phyloP scores from a whole-genome alignment of 2,329 filamentous ascomycete genomes.

The Myrmaecium sp. region DNA sequence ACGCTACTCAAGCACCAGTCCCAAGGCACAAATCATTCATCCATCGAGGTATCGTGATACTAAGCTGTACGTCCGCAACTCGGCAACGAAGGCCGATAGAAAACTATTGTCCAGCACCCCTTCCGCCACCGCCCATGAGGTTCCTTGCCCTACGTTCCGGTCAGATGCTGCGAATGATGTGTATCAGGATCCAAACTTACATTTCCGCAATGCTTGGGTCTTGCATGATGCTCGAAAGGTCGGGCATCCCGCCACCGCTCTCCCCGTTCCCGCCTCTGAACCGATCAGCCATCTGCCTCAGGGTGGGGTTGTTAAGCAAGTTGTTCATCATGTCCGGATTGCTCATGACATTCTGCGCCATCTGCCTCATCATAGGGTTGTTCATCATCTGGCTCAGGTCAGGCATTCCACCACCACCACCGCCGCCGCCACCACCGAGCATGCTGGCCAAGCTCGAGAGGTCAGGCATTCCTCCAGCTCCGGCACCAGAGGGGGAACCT shows the following conservation, averaged over 20 bases:
- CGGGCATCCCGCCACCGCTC: constrained; percentile 61
- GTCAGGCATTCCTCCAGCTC: constrained; percentile 26
- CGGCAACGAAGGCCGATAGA: too few relatives aligned
- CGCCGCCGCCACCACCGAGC: constrained; percentile 40
- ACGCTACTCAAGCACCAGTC: too few relatives aligned
- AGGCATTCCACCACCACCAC: constrained; percentile 64
- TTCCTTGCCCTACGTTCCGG: constrained; percentile 38
- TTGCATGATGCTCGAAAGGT: constrained; percentile 71
- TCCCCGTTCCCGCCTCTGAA: constrained; percentile 40
- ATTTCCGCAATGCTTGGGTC: constrained; percentile 87
- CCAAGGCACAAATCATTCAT: too few relatives aligned
- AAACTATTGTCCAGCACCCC: constrained; percentile 9
- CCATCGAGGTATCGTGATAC: too few relatives aligned
- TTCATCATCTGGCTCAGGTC: constrained; percentile 78
- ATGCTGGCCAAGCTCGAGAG: constrained; percentile 25
- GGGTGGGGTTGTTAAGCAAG: constrained; percentile 82
- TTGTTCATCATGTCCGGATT: constrained; percentile 87
- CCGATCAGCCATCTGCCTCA: constrained; percentile 72
- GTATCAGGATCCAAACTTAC: constrained; percentile 41
- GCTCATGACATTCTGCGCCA: constrained; percentile 95
- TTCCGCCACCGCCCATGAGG: constrained; percentile 44
- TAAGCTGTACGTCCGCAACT: too few relatives aligned
- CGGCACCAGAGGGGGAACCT: constrained; percentile 14
- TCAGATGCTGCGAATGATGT: constrained; percentile 2
- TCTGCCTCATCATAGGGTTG: constrained; percentile 95